Evolutionary conservation across 2,329 filamentous ascomycete species (phyloP).

Genomic region (Microdochium paspali): DNA sequence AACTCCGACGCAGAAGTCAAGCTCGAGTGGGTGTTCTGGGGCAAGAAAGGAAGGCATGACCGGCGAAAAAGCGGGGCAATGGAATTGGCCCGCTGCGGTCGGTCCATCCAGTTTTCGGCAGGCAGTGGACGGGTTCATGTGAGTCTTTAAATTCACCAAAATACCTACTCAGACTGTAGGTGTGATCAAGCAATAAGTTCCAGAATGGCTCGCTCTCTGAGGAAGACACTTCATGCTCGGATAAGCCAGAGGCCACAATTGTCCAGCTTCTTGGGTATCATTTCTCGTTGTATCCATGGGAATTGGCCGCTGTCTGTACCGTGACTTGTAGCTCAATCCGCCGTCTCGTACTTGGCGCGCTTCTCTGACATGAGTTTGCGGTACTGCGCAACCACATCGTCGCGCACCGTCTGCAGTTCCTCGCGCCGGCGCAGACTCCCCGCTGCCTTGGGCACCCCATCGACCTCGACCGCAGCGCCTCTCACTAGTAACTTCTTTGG

Average conservation of each 20-base stretch:
- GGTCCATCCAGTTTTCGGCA: no score
- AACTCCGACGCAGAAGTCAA: neutral
- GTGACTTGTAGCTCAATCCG: neutral
- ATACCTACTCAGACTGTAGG: no score
- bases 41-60: neutral
- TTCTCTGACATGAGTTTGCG: slow-evolving; percentile 57
- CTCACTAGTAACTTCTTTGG: slow-evolving; percentile 57
- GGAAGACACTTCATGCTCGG: no score
- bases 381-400: slow-evolving; percentile 66
- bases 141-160: no score
- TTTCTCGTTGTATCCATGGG: no score
- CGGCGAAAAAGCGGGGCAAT: neutral
- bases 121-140: no score
- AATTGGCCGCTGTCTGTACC: no score
- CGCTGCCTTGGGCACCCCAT: slow-evolving; percentile 57
- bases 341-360: slow-evolving; percentile 13
- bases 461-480: slow-evolving; percentile 57
- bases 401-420: slow-evolving; percentile 60
- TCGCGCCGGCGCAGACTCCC: slow-evolving; percentile 66
- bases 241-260: no score
- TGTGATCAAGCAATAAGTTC: no score
- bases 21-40: neutral
- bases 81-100: no score
- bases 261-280: no score
- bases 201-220: no score